Conservation (phyloP, 805 yeast species). For the Wickerhamiella bombiphila region DNA sequence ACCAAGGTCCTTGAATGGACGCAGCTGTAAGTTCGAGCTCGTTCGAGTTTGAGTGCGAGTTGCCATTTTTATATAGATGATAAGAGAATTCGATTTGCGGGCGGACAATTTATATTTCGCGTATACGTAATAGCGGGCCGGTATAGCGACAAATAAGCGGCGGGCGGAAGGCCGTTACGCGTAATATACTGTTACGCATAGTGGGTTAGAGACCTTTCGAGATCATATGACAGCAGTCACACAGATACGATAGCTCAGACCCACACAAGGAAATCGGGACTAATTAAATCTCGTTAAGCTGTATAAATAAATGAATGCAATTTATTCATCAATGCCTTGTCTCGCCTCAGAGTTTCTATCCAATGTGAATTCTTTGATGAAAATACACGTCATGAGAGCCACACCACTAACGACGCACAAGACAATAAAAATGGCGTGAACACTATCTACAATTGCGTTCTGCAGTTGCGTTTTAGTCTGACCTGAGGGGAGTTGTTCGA, state of each 20-base stretch:
- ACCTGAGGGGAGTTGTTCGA: slow-evolving; percentile 10
- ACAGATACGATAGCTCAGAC: not conserved
- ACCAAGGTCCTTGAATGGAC: not conserved
- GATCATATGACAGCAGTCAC: too few species aligned
- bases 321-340: slow-evolving; percentile 14
- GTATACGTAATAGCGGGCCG: too few species aligned
- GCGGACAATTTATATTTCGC: too few species aligned
- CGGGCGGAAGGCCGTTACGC: too few species aligned
- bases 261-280: not conserved
- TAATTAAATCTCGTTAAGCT: not conserved
- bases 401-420: slow-evolving; percentile 14
- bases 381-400: slow-evolving; percentile 12
- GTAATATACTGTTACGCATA: too few species aligned
- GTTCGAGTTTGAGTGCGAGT: too few species aligned
- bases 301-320: not conserved
- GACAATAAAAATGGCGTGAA: slow-evolving; percentile 14
- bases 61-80: too few species aligned
- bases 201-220: too few species aligned
- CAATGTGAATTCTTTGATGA: slow-evolving; percentile 18
- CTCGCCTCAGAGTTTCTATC: slow-evolving; percentile 15
- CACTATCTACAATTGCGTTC: slow-evolving; percentile 13
- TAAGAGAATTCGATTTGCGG: too few species aligned
- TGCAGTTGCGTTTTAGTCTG: slow-evolving; percentile 4
- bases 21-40: too few species aligned
- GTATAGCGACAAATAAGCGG: too few species aligned